Evolutionary conservation across 176 grass and related monocot genomes (phyloP).

Genomic region (Secale cereale): DNA sequence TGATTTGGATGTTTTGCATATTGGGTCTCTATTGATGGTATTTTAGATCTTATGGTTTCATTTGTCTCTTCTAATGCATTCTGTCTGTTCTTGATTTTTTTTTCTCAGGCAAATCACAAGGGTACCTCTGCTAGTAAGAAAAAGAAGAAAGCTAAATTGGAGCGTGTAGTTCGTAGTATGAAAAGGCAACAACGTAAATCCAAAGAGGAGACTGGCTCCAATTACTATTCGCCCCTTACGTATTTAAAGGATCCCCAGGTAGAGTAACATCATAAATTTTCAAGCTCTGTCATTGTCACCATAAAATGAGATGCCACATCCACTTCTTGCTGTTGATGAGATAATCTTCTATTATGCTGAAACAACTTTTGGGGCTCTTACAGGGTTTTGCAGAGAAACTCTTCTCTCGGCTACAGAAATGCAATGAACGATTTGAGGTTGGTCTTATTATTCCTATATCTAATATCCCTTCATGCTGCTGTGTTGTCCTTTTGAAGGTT

Average conservation of each 20-base stretch:
- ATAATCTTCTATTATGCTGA: conserved; percentile 3
- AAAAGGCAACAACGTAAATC: conserved; percentile 88
- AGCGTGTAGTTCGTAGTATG: conserved; percentile 83
- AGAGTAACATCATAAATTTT: neutral
- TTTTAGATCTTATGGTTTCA: neutral
- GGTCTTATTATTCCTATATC: neutral
- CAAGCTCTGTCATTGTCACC: neutral
- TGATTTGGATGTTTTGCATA: conserved; percentile 15
- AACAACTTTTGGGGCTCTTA: neutral
- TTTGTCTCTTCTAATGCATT: conserved; percentile 2
- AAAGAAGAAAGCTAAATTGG: conserved; percentile 98
- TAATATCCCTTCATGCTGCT: neutral
- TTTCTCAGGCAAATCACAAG: conserved; percentile 73
- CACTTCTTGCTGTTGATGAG: neutral
- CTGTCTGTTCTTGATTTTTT: conserved; percentile 16
- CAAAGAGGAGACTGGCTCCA: conserved; percentile 50
- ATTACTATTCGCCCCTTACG: conserved; percentile 79
- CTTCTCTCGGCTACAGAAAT: conserved; percentile 85
- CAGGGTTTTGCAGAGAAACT: conserved; percentile 94
- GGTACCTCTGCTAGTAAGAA: conserved; percentile 91
- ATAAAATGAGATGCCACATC: neutral
- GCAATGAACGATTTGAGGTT: conserved; percentile 97
- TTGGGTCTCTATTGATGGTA: neutral
- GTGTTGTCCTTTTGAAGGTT: neutral
- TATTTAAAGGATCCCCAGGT: conserved; percentile 97